Percentiles rank a stretch among this genome's conserved stretches.
phyloP scores from a whole-genome alignment of 108 stramenopile species.

The Mediolabrus comicus region DNA sequence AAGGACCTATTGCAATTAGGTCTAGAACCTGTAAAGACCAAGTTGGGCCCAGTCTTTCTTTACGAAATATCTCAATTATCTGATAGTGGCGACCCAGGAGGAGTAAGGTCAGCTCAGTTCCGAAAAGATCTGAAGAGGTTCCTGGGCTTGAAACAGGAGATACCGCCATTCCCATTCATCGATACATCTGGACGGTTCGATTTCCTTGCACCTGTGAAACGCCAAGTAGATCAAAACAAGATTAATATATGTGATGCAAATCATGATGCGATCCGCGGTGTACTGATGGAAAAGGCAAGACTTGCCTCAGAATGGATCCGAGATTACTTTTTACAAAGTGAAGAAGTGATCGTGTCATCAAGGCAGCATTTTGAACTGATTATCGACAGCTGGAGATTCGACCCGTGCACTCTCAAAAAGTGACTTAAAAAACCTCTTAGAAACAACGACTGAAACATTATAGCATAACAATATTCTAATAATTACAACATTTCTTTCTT shows the following conservation, averaged over 20 bases:
- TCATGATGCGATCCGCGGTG: slow-evolving; percentile 9
- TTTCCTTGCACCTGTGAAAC: slow-evolving; percentile 6
- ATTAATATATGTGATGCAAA: slow-evolving; percentile 44
- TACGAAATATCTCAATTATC: slow-evolving; percentile 49
- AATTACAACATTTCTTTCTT: background rate
- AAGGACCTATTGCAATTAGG: slow-evolving; percentile 18
- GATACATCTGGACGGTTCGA: slow-evolving; percentile 22
- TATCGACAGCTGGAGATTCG: background rate
- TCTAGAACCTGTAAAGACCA: slow-evolving; percentile 16
- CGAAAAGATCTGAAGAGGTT: slow-evolving; percentile 36
- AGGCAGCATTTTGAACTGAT: slow-evolving; percentile 26
- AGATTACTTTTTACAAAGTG: slow-evolving; percentile 29
- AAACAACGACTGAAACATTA: background rate
- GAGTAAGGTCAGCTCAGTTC: slow-evolving; percentile 23
- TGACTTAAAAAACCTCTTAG: background rate
- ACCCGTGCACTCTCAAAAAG: background rate
- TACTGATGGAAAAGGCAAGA: slow-evolving; percentile 17
- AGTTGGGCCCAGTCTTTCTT: slow-evolving; percentile 26
- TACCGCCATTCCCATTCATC: slow-evolving; percentile 3
- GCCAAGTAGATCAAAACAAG: slow-evolving; percentile 2
- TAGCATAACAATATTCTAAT: background rate
- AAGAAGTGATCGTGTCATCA: slow-evolving; percentile 41
- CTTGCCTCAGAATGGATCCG: slow-evolving; percentile 37
- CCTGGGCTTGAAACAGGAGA: slow-evolving; percentile 21
- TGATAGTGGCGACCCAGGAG: slow-evolving; percentile 15